phyloP scores from a whole-genome alignment of 306 rosid species.

The Pterocarpus macrocarpus region DNA sequence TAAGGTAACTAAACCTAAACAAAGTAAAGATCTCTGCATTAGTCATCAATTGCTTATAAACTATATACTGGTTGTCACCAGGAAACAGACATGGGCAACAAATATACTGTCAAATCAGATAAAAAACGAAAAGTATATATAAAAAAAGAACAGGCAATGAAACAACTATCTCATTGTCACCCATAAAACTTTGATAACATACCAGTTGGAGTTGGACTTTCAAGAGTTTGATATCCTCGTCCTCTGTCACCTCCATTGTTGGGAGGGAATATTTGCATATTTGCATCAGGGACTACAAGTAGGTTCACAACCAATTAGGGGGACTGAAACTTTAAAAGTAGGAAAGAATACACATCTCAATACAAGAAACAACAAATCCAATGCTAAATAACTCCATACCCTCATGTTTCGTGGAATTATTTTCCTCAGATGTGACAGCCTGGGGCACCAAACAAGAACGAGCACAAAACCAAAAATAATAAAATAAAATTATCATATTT shows the following conservation, averaged over 20 bases:
- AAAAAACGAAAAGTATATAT: neutral
- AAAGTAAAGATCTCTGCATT: neutral
- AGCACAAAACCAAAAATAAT: slow-evolving; percentile 22
- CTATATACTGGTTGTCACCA: slow-evolving; percentile 9
- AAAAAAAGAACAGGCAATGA: neutral
- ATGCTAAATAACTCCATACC: slow-evolving; percentile 59
- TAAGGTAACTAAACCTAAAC: slow-evolving; percentile 33
- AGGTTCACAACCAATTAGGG: slow-evolving; percentile 19
- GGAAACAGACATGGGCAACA: slow-evolving; percentile 8
- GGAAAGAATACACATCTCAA: slow-evolving; percentile 30
- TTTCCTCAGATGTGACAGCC: slow-evolving; percentile 74
- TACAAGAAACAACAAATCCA: neutral
- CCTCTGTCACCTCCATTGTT: slow-evolving; percentile 72
- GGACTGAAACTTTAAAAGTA: slow-evolving; percentile 33
- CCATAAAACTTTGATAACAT: slow-evolving; percentile 53
- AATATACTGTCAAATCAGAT: slow-evolving; percentile 14
- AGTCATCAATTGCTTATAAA: slow-evolving; percentile 21
- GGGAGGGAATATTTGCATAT: slow-evolving; percentile 88
- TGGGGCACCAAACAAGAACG: slow-evolving; percentile 41
- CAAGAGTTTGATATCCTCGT: slow-evolving; percentile 79
- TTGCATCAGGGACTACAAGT: slow-evolving; percentile 68
- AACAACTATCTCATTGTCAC: slow-evolving; percentile 23
- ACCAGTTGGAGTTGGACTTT: slow-evolving; percentile 75
- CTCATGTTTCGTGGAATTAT: slow-evolving; percentile 59
- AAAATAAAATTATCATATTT: neutral